Conservation (phyloP, 108 stramenopile genomes). For the Fistulifera solaris region DNA sequence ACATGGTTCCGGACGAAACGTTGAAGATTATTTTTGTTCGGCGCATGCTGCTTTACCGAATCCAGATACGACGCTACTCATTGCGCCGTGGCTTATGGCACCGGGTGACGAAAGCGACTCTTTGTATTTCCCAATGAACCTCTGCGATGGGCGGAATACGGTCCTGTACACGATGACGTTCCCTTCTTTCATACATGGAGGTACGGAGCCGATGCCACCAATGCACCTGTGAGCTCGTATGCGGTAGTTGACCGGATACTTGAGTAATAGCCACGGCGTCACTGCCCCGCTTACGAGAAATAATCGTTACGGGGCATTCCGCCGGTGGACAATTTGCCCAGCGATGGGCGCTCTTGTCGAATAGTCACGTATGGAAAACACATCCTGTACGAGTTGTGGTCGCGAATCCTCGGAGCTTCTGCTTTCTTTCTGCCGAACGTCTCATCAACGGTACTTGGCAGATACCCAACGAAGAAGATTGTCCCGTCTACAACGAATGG, state of each 20-base stretch:
- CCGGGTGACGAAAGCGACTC: slow-evolving; percentile 9
- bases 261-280: slow-evolving; percentile 6
- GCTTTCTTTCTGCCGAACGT: slow-evolving; percentile 59
- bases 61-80: slow-evolving; percentile 24
- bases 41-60: slow-evolving; percentile 33
- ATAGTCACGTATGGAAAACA: slow-evolving; percentile 21
- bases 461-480: slow-evolving; percentile 15
- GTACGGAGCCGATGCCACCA: slow-evolving; percentile 67
- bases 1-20: slow-evolving; percentile 68
- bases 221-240: slow-evolving; percentile 59
- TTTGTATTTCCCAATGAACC: slow-evolving; percentile 3
- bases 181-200: slow-evolving; percentile 52
- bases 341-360: slow-evolving; percentile 72
- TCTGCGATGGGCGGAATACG: slow-evolving; percentile 48
- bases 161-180: too few species aligned
- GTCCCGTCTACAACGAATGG: slow-evolving; percentile 61
- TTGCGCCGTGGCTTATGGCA: slow-evolving; percentile 65
- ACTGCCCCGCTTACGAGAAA: slow-evolving; percentile 41
- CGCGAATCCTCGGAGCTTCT: slow-evolving; percentile 75
- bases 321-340: slow-evolving; percentile 77
- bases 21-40: slow-evolving; percentile 58
- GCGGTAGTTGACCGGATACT: slow-evolving; percentile 32
- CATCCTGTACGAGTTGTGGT: slow-evolving; percentile 41
- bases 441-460: slow-evolving; percentile 14
- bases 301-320: slow-evolving; percentile 72